Conservation (phyloP, 768 basidiomycete genomes). For the Lanmaoa rubissima region DNA sequence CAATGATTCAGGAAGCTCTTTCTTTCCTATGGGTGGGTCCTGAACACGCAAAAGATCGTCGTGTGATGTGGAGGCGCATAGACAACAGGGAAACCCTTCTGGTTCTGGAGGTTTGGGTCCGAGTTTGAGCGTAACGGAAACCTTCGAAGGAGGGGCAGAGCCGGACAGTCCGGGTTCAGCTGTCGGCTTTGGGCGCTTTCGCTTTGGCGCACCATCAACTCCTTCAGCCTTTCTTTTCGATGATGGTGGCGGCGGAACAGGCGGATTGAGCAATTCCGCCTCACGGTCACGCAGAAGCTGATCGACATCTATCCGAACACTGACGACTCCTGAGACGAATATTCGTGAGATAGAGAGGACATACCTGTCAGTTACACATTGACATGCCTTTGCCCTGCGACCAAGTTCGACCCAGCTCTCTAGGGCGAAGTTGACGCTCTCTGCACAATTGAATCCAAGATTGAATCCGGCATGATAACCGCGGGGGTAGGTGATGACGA, state of each 20-base stretch:
- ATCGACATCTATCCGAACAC: conserved; percentile 93
- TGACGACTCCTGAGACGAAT: conserved; percentile 32
- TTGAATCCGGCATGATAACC: conserved; percentile 99
- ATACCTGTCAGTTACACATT: conserved; percentile 74
- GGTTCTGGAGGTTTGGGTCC: conserved; percentile 58
- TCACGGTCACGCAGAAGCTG: conserved; percentile 71
- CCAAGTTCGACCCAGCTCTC: conserved; percentile 94
- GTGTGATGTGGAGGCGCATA: conserved; percentile 54
- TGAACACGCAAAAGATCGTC: conserved; percentile 64
- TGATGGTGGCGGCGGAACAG: conserved; percentile 7
- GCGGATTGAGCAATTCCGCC: conserved; percentile 36
- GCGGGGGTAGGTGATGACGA: conserved; percentile 91
- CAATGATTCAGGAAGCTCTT: conserved; percentile 45
- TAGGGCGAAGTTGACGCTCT: conserved; percentile 95
- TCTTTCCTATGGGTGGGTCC: conserved; percentile 59
- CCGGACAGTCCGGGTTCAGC: conserved; percentile 7
- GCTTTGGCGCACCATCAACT: conserved; percentile 28
- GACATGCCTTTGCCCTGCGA: conserved; percentile 71
- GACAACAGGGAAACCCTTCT: conserved; percentile 62
- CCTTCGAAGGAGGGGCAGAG: conserved; percentile 30
- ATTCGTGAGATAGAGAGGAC: conserved; percentile 5
- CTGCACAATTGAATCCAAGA: conserved; percentile 93
- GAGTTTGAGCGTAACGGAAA: conserved; percentile 64
- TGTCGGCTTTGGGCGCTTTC: conserved; percentile 26
- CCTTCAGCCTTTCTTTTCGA: conserved; percentile 41